These are phyloP conservation scores for Aspergillus brunneoviolaceus DNA, from an alignment of 2,329 filamentous ascomycete species.

Conservation along the genomic window DNA sequence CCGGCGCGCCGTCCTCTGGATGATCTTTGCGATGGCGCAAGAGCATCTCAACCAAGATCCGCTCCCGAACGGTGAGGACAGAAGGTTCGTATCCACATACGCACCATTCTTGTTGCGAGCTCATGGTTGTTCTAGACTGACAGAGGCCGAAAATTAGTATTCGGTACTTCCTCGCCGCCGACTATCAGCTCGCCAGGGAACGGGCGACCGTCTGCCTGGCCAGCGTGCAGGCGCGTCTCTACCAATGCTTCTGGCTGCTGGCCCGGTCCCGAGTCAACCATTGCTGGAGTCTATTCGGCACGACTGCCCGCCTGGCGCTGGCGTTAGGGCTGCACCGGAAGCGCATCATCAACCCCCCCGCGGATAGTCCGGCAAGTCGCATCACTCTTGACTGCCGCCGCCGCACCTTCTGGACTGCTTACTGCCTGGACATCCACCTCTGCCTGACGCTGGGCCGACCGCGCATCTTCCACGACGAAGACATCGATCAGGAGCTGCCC, in stretches of 20 bases:
- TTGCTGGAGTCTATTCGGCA: background rate
- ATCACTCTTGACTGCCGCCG: background rate
- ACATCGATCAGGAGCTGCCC: slow-evolving; percentile 15
- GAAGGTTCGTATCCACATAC: too few species aligned
- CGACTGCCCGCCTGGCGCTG: background rate
- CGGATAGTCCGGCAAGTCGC: slow-evolving; percentile 38
- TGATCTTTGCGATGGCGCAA: background rate
- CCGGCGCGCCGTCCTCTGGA: background rate
- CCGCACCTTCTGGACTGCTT: too few species aligned
- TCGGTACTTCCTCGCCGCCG: too few species aligned
- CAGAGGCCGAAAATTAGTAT: too few species aligned
- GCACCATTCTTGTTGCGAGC: too few species aligned
- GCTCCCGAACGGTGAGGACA: too few species aligned
- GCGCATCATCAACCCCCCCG: background rate
- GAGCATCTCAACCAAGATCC: too few species aligned
- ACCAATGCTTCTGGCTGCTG: slow-evolving; percentile 5
- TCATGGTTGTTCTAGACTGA: too few species aligned
- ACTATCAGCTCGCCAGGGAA: background rate
- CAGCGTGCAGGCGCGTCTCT: slow-evolving; percentile 2
- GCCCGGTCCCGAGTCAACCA: slow-evolving; percentile 3
- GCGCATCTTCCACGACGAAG: slow-evolving; percentile 13
- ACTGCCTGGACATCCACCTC: slow-evolving; percentile 7
- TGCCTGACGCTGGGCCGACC: slow-evolving; percentile 18
- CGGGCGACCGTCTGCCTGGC: background rate
- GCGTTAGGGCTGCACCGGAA: slow-evolving; percentile 3